Conservation (phyloP, 2,329 filamentous ascomycete species). For the Xylariomycetidae sp. region DNA sequence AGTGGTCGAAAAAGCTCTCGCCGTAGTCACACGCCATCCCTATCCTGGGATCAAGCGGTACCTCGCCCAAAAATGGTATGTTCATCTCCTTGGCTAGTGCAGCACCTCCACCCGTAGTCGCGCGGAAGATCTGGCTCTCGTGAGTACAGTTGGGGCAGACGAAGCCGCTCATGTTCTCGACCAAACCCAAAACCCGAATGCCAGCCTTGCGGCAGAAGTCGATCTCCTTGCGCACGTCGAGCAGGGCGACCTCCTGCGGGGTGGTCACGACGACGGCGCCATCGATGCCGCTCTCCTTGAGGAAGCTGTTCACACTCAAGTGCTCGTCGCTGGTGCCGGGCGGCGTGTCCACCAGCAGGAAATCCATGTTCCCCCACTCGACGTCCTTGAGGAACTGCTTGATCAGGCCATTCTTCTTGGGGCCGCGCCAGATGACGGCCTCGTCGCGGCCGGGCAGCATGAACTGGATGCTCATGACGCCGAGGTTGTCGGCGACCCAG, state of each 20-base stretch:
- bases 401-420: slow-evolving; percentile 98
- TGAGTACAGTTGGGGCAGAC: slow-evolving; percentile 90
- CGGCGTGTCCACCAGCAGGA: slow-evolving; percentile 88
- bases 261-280: slow-evolving; percentile 92
- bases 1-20: slow-evolving; percentile 93
- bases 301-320: slow-evolving; percentile 82
- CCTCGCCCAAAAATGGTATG: slow-evolving; percentile 81
- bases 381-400: slow-evolving; percentile 98
- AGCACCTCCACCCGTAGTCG: slow-evolving; percentile 82
- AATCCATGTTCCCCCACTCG: slow-evolving; percentile 93
- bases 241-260: slow-evolving; percentile 84
- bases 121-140: slow-evolving; percentile 77
- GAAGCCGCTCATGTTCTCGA: slow-evolving; percentile 98
- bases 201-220: slow-evolving; percentile 96
- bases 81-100: slow-evolving; percentile 78
- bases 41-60: slow-evolving; percentile 88
- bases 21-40: slow-evolving; percentile 96
- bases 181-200: slow-evolving; percentile 79
- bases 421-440: slow-evolving; percentile 93
- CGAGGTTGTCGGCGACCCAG: slow-evolving; percentile 90
- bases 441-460: slow-evolving; percentile 93
- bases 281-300: slow-evolving; percentile 87
- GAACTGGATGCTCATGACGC: slow-evolving; percentile 97
- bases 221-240: slow-evolving; percentile 95
- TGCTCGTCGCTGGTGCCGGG: slow-evolving; percentile 96